Base-by-base conservation (phyloP, 345 rosid species). In the Eutrema japonicum region DNA sequence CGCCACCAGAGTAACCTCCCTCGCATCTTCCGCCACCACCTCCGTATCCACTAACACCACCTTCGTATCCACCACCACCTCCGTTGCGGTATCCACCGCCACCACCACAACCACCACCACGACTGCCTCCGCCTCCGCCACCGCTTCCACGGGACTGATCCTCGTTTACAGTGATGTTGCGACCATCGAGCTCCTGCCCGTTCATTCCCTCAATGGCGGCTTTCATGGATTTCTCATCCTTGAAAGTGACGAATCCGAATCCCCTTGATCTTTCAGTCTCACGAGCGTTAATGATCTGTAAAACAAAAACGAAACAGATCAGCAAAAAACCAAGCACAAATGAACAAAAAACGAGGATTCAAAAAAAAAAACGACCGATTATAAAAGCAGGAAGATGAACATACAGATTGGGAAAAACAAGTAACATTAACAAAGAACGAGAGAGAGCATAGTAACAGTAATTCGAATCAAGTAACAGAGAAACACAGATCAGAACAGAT, bases 141-240 rank as follows among this genome's bases (percentile, higher is more conserved):
- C 87, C 85, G 46, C 90, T 71, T 10, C 86, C 85, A 0, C 97
- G 94, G 0, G 97, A 89, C 75, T 91, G 97, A 10, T 96, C 97
- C 70, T 94, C 93, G 77, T 94, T 91, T 0, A 94, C 95, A 0
- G 96, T 94, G 40, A 94, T 94, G 72, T 74, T 88, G 42, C 98
- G 87, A 3, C 91, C 96, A 22, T 94, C 97, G 0, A 94, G 97
- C 40, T 88, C 79, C 70, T 85, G 95, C 0, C 97, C 97, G 73
- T 94, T 89, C 98, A 94, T 94, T 4, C 87, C 95, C 26, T 91
- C 91, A 0, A 94, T 94, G 0, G 97, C 98, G 4, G 91, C 98
- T 70, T 82, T 82, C 97, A 91, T 89, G 4, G 97, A 10, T 79
- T 91, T 81, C 87, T 94, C 96, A 30, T 85, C 88, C 40, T 65